Evolutionary conservation across 331 rosid genomes (phyloP), one percentile per base, ranked within the genome.

Genomic region (Phaseolus coccineus): DNA sequence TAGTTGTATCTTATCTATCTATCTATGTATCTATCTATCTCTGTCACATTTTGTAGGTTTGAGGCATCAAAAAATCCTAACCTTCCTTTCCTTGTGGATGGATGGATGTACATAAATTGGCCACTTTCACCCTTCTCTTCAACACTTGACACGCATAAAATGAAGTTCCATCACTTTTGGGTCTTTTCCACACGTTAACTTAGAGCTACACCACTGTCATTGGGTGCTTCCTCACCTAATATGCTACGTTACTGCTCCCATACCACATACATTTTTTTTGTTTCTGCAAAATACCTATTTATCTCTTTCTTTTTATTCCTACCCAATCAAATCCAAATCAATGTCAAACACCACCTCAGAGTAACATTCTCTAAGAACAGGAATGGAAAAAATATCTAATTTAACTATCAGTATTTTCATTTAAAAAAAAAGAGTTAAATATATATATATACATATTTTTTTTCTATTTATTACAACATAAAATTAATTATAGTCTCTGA

Each of bases 71-170:
- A 28, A 64, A 80, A 59, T 57, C 62, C 69, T 40, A 37, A 24
- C 73, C 76, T 66, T 37, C 72, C 24, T 71, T 73, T 46, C 24
- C 6, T 30, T 51, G 59, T 39, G 31, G 22, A 19, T 19, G 22
- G 78, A 86, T 51, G 62, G 59, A 55, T 68, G 73, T 73, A 79
- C 81, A 76, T 66, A 76, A 70, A 35, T 74, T 51, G 76, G 59
- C 42, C 50, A 55, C 70, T 66, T 73, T 58, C 80, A 46, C 6
- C 30, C 81, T 81, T 88, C 77, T 52, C 57, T 50, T 55, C 31
- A 55, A 51, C 79, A 71, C 68, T 80, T 67, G 86, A 75, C 87
- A 66, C 71, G 80, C 71, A 81, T 89, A 84, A 80, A 57, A 88
- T 85, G 87, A 87, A 77, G 79, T 59, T 76, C 31, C 12, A 62